Conservation (phyloP, 495 filamentous ascomycete species). For the Penicillium steckii region DNA sequence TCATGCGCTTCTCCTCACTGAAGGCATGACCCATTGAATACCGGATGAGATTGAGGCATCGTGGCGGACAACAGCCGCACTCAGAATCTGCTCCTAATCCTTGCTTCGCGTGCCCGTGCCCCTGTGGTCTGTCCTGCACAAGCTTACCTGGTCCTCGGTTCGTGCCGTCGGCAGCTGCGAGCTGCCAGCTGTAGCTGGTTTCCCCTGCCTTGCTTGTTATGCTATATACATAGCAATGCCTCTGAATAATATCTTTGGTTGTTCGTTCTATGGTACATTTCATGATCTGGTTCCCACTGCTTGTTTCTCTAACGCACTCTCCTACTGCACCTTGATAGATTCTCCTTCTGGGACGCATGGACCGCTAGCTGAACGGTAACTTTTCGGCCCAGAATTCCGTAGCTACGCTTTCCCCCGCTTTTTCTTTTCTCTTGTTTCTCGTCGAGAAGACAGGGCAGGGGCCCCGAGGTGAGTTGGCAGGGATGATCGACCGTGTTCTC, state of each 20-base stretch:
- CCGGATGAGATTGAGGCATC: background rate
- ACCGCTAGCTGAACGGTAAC: background rate
- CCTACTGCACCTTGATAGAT: too few relatives aligned
- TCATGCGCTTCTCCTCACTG: background rate
- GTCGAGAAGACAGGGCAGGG: background rate
- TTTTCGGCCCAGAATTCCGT: background rate
- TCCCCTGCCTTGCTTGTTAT: too few relatives aligned
- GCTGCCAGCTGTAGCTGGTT: background rate
- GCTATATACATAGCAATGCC: too few relatives aligned
- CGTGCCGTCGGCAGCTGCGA: slow-evolving; percentile 11
- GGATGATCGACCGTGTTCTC: background rate
- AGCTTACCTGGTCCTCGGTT: slow-evolving; percentile 15
- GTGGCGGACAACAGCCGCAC: background rate
- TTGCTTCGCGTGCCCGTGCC: background rate
- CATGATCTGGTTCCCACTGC: too few relatives aligned
- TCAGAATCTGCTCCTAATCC: background rate
- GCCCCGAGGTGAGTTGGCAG: background rate
- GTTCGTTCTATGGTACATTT: too few relatives aligned
- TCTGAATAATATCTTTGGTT: too few relatives aligned
- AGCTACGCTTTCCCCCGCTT: background rate
- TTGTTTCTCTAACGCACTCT: too few relatives aligned
- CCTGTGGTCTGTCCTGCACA: background rate
- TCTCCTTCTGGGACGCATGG: too few relatives aligned
- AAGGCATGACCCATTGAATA: background rate
- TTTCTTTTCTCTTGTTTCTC: background rate